Evolutionary conservation across 2,329 filamentous ascomycete genomes (phyloP).

Genomic region (Dryadomyces quercivorus): DNA sequence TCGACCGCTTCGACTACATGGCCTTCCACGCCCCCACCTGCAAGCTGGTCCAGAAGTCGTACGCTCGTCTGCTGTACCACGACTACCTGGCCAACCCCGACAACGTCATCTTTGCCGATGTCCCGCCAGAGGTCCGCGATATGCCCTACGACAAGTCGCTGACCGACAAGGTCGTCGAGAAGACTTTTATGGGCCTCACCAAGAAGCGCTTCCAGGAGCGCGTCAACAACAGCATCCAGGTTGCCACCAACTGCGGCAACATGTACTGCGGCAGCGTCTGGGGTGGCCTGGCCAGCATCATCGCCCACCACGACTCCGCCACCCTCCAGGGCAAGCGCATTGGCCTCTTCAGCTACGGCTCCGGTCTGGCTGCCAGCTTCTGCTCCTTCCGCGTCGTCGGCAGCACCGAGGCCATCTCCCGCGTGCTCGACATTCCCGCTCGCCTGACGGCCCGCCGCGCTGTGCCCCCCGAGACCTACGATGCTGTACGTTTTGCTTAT

Average conservation of each 20-base stretch:
- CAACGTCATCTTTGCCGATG: slow-evolving; percentile 56
- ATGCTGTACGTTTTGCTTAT: slow-evolving; percentile 42
- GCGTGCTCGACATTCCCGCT: slow-evolving; percentile 57
- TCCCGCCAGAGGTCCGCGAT: slow-evolving; percentile 63
- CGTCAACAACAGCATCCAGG: slow-evolving; percentile 59
- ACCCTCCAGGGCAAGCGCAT: slow-evolving; percentile 59
- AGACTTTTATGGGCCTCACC: slow-evolving; percentile 71
- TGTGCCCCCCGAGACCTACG: slow-evolving; percentile 61
- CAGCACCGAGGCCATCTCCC: slow-evolving; percentile 54
- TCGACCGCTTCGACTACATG: slow-evolving; percentile 77
- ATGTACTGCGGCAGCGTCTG: slow-evolving; percentile 63
- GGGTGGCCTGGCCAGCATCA: slow-evolving; percentile 59
- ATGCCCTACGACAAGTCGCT: slow-evolving; percentile 71
- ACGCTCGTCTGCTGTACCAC: slow-evolving; percentile 73
- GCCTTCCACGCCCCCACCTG: slow-evolving; percentile 76
- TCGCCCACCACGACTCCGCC: slow-evolving; percentile 51
- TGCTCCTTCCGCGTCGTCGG: slow-evolving; percentile 62
- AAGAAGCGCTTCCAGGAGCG: slow-evolving; percentile 78
- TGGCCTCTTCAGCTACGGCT: slow-evolving; percentile 69
- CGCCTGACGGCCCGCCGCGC: slow-evolving; percentile 53
- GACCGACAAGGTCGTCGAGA: slow-evolving; percentile 72
- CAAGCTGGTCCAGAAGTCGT: slow-evolving; percentile 80
- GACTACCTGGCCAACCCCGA: slow-evolving; percentile 65
- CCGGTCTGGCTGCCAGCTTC: slow-evolving; percentile 60
- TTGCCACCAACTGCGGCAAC: slow-evolving; percentile 64